phyloP scores from a whole-genome alignment of 179 eudicot species.

The Nepenthes alata region DNA sequence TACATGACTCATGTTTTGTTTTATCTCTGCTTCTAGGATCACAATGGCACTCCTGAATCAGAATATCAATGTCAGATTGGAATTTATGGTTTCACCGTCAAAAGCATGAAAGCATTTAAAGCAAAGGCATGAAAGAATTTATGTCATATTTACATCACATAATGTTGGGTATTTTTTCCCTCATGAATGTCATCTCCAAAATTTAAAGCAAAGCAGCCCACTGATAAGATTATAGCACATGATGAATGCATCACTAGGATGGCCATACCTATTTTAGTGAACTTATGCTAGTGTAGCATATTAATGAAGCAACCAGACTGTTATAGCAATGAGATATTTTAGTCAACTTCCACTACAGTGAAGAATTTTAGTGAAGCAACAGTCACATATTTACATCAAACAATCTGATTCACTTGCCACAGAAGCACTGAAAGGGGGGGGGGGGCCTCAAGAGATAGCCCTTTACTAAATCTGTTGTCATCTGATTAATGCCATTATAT shows the following conservation, averaged over 20 bases:
- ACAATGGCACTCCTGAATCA: conserved; percentile 83
- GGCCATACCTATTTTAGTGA: too few species aligned
- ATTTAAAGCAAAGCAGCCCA: too few species aligned
- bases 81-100: neutral
- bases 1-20: conserved; percentile 22
- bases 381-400: too few species aligned
- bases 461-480: neutral
- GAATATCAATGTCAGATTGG: neutral
- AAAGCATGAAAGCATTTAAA: neutral
- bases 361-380: too few species aligned
- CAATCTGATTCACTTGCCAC: neutral
- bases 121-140: neutral
- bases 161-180: too few species aligned
- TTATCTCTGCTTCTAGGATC: conserved; percentile 62
- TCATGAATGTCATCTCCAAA: too few species aligned
- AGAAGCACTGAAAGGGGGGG: neutral
- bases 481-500: neutral
- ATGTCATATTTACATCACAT: neutral
- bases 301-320: too few species aligned
- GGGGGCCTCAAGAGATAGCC: neutral
- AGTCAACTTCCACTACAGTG: too few species aligned
- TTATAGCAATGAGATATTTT: too few species aligned
- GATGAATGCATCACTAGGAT: too few species aligned
- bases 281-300: too few species aligned
- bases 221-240: too few species aligned